Conservation (phyloP, 805 yeast genomes). For the Danielozyma ontarioensis region DNA sequence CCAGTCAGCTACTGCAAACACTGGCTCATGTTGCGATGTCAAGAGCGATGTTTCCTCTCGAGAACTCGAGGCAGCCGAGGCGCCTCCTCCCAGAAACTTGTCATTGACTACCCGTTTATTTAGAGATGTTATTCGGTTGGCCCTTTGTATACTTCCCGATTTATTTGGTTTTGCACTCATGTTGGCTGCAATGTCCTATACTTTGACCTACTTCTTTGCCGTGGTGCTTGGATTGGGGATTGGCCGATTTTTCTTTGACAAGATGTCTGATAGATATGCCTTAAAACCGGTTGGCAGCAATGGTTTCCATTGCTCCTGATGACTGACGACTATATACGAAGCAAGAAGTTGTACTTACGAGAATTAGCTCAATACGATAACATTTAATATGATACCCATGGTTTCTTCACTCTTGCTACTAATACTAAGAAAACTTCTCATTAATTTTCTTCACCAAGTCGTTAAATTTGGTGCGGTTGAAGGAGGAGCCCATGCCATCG, state of each 20-base stretch:
- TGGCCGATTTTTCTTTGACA: conserved; percentile 66
- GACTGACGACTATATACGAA: neutral
- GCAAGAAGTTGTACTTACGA: neutral
- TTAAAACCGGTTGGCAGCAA: conserved; percentile 25
- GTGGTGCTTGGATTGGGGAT: conserved; percentile 64
- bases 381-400: no score
- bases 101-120: conserved; percentile 10
- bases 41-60: neutral
- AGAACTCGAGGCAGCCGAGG: neutral
- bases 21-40: neutral
- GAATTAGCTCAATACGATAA: neutral
- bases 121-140: conserved; percentile 53
- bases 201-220: conserved; percentile 66
- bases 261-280: conserved; percentile 39
- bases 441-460: conserved; percentile 28
- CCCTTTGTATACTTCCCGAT: conserved; percentile 55
- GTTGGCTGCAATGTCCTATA: conserved; percentile 75
- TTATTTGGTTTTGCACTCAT: conserved; percentile 66
- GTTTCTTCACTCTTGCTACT: no score
- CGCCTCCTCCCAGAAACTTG: neutral
- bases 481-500: conserved; percentile 31
- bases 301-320: conserved; percentile 2
- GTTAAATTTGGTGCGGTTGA: conserved; percentile 33
- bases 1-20: neutral
- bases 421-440: neutral